A percentile compares a stretch with the other conserved stretches of the same genome.
phyloP scores from a whole-genome alignment of 495 filamentous ascomycete species.

The Cercophora sp. region DNA sequence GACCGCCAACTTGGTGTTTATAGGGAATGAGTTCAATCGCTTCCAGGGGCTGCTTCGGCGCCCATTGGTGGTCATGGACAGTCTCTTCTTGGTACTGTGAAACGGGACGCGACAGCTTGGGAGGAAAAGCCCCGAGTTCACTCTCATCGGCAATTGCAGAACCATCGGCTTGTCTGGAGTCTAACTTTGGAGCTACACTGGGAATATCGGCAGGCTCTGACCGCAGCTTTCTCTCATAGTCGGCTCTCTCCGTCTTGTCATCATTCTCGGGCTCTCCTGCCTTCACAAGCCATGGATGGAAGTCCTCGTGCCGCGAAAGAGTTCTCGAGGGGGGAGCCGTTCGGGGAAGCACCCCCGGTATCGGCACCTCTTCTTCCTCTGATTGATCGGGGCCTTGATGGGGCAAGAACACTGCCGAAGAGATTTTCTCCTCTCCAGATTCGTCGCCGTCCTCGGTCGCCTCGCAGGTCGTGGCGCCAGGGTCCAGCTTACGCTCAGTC shows the following conservation, averaged over 20 bases:
- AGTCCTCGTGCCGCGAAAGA: slow-evolving; percentile 32
- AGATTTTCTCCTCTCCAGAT: slow-evolving; percentile 88
- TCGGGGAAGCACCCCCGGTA: slow-evolving; percentile 30
- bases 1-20: slow-evolving; percentile 93
- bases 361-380: slow-evolving; percentile 38
- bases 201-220: slow-evolving; percentile 22
- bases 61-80: slow-evolving; percentile 43
- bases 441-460: slow-evolving; percentile 69
- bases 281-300: slow-evolving; percentile 49
- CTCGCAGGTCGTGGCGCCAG: slow-evolving; percentile 33
- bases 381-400: slow-evolving; percentile 65
- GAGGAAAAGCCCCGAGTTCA: slow-evolving; percentile 26
- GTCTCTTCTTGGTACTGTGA: slow-evolving; percentile 43
- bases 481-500: slow-evolving; percentile 25
- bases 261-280: slow-evolving; percentile 45
- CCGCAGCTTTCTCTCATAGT: slow-evolving; percentile 17
- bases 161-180: slow-evolving; percentile 31
- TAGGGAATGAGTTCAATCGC: slow-evolving; percentile 97
- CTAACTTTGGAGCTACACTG: slow-evolving; percentile 28
- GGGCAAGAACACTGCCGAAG: slow-evolving; percentile 88
- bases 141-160: slow-evolving; percentile 37
- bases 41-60: slow-evolving; percentile 63
- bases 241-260: slow-evolving; percentile 22
- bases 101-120: slow-evolving; percentile 31
- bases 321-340: slow-evolving; percentile 19